Evolutionary conservation across 2,329 filamentous ascomycete species (phyloP).

Genomic region (Bertia moriformis): DNA sequence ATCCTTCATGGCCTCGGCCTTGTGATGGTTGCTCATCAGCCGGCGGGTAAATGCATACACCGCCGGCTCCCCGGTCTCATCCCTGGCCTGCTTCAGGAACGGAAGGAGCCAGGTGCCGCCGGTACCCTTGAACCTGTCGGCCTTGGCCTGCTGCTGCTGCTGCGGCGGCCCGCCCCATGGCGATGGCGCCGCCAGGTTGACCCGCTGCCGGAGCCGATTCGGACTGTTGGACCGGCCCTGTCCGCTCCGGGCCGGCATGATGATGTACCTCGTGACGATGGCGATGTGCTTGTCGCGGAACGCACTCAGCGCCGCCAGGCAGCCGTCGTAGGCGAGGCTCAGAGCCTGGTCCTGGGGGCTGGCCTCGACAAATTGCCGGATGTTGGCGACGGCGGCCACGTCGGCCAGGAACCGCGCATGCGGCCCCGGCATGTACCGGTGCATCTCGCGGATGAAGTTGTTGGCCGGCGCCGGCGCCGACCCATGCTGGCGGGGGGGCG

Average conservation of each 20-base stretch:
- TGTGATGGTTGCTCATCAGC: too few species aligned
- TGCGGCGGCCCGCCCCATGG: too few species aligned
- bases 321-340: conserved; percentile 79
- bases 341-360: conserved; percentile 49
- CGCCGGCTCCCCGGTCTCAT: too few species aligned
- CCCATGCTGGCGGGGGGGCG: conserved; percentile 43
- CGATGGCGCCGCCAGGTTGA: too few species aligned
- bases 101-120: too few species aligned
- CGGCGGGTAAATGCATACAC: too few species aligned
- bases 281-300: conserved; percentile 91
- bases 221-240: conserved; percentile 40
- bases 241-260: conserved; percentile 69
- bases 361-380: conserved; percentile 67
- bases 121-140: too few species aligned
- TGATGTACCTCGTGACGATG: conserved; percentile 90
- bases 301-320: conserved; percentile 51
- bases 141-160: too few species aligned
- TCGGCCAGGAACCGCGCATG: conserved; percentile 81
- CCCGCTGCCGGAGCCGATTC: too few species aligned
- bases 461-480: too few species aligned
- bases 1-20: too few species aligned
- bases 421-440: conserved; percentile 85
- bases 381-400: conserved; percentile 67
- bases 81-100: too few species aligned
- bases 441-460: conserved; percentile 97